These are phyloP conservation scores for Sambucus nigra DNA, from an alignment of 129 eudicot genomes.

Conservation along the genomic window DNA sequence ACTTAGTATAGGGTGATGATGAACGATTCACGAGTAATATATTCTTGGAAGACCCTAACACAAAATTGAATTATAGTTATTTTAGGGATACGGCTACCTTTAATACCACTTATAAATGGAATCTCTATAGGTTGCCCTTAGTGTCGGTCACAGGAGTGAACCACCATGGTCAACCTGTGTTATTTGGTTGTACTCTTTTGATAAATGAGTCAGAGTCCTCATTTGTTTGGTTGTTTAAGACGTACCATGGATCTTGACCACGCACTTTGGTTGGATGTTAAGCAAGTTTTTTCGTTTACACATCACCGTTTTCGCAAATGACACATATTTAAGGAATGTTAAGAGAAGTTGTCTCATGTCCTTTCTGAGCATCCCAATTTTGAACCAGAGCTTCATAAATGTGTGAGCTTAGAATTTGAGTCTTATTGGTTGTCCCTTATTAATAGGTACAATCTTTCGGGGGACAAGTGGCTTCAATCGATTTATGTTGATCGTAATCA, in stretches of 20 bases:
- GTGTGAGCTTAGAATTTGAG: slow-evolving; percentile 34
- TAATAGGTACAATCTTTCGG: slow-evolving; percentile 16
- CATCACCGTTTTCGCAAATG: slow-evolving; percentile 32
- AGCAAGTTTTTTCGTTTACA: slow-evolving; percentile 21
- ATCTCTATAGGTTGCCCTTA: slow-evolving; percentile 32
- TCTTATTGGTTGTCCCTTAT: slow-evolving; percentile 27
- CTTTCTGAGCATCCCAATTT: slow-evolving; percentile 16
- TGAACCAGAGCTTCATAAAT: slow-evolving; percentile 36
- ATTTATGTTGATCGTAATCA: slow-evolving; percentile 23
- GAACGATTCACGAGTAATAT: slow-evolving; percentile 21
- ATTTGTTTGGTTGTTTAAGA: slow-evolving; percentile 28
- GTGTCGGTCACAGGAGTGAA: slow-evolving; percentile 31
- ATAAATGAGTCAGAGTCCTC: slow-evolving; percentile 24
- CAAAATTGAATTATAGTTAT: slow-evolving; percentile 17
- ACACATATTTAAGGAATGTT: slow-evolving; percentile 26
- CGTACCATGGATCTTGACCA: slow-evolving; percentile 29
- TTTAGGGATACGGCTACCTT: slow-evolving; percentile 34
- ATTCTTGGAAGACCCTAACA: slow-evolving; percentile 26
- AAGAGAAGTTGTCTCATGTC: slow-evolving; percentile 25
- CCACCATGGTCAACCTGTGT: slow-evolving; percentile 35
- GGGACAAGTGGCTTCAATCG: slow-evolving; percentile 24
- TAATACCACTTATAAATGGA: slow-evolving; percentile 32
- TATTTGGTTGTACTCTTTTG: slow-evolving; percentile 33
- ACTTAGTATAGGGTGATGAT: slow-evolving; percentile 24
- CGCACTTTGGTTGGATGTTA: slow-evolving; percentile 17